These are phyloP conservation scores for Protomyces inundatus DNA, from an alignment of 1,139 yeast species.

Conservation along the genomic window DNA sequence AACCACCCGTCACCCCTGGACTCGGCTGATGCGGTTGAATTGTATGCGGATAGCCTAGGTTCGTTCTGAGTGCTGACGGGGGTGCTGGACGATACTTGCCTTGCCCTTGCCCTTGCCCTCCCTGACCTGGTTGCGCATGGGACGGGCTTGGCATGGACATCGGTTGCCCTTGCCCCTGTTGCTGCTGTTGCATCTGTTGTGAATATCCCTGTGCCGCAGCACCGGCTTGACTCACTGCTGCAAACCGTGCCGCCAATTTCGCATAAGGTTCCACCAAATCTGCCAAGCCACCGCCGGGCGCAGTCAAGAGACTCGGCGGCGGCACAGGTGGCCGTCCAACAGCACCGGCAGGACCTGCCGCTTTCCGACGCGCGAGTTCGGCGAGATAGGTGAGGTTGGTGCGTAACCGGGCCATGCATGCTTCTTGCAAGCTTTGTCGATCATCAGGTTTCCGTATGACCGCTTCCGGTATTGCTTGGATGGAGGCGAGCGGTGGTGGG, in stretches of 20 bases:
- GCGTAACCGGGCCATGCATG: slow-evolving; percentile 6
- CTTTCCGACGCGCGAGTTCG: neutral
- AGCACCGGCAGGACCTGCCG: too few species aligned
- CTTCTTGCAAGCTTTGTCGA: neutral
- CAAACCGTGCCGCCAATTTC: neutral
- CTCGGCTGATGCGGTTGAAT: neutral
- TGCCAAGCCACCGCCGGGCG: slow-evolving; percentile 12
- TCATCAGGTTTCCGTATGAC: neutral
- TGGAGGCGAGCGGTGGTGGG: too few species aligned
- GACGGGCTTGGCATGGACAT: too few species aligned
- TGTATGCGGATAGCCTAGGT: neutral
- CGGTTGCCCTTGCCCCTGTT: too few species aligned
- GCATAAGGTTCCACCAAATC: slow-evolving; percentile 15
- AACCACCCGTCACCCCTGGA: neutral
- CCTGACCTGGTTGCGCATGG: too few species aligned
- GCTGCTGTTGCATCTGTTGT: neutral
- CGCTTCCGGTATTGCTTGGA: too few species aligned
- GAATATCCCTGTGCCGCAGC: neutral
- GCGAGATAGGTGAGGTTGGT: slow-evolving; percentile 20
- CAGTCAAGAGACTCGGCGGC: neutral
- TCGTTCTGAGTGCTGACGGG: neutral
- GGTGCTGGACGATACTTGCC: neutral
- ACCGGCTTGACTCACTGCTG: neutral
- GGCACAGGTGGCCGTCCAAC: neutral
- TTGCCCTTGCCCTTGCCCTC: too few species aligned